Base-by-base conservation (phyloP, 768 basidiomycete genomes). In the Psilocybe cyanescens region DNA sequence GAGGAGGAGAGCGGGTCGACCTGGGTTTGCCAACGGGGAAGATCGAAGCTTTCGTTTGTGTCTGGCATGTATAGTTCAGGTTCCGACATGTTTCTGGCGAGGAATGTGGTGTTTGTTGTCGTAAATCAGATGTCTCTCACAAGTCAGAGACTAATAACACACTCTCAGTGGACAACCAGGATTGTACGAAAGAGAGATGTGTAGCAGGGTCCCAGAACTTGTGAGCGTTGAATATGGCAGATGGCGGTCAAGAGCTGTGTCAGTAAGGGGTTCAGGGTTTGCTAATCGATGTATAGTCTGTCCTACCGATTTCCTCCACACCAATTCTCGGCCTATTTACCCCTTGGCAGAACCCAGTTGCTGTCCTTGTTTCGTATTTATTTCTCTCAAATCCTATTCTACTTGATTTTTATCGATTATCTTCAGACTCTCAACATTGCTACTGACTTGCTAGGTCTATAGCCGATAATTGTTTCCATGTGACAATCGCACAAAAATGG, bases 11-110 rank as follows among this genome's bases (percentile, higher is more conserved):
- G 60, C 83, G 81, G 64, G 86, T 95, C 71, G 76, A 80, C 67
- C 86, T 81, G 74, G 81, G 87, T 65, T 80, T 76, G 87, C 89
- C 84, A 86, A 85, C 84, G 67, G 82, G 87, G 82, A 84, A 98
- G 68, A 77, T 91, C 90, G 78, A 91, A 93, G 78, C 85, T 86
- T 80, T 92, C 90, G 87, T 91, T 90, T 70, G 86, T 76, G 79
- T 85, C 86, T 78, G 82, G 80, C 81, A 91, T 90, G 84, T 87
- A 89, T 61, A 87, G 82, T 79, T 90, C 87, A 72, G 87, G 83
- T 84, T 90, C 87, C 70, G 88, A 89, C 88, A 90, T 90, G 75
- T 69, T 74, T 73, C 68, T 68, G 37, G 35, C n/a, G 55, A 41
- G 55, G 50, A 53, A 63, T 71, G 63, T 60, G 63, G 62, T 39